Base-by-base conservation (phyloP, 1,284 basidiomycete genomes). In the Apiotrichum laibachii region DNA sequence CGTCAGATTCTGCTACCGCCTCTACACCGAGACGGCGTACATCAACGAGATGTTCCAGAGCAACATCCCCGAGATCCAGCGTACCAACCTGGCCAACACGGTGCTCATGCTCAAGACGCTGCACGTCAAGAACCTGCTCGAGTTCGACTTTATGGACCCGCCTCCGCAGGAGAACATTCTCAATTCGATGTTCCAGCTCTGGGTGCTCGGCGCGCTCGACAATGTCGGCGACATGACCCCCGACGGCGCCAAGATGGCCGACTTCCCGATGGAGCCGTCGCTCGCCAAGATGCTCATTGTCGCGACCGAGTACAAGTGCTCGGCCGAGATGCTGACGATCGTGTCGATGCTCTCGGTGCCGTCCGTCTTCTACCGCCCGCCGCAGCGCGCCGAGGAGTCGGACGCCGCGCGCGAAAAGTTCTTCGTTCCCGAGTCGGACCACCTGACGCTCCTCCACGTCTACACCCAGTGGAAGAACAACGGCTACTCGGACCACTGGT, bases 61-160 rank as follows among this genome's bases (percentile, higher is more conserved):
- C 76, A 98, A 94, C 7, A 92, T 99, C 16, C 96, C 96, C 2
- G 96, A 99, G 77, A 99, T 99, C 56, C 96, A 99, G 72, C 85
- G 96, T 22, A 99, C 95, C 16, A 99, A 99, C 72, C 80, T 99
- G 55, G 93, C 92, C 56, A 96, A 95, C 85, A 95, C 95, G 1
- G 96, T 99, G 2, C 79, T 99, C 16, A 77, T 97, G 49, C 84
- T 99, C 57, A 99, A 99, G 77, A 94, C 92, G 2, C 81, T 99
- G 16, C 96, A 95, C 33, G 98, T 80, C 81, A 94, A 86, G 85
- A 85, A 99, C 74, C 85, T 99, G 55, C 90, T 99, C 67, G 93
- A 94, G 59, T 99, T 99, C 74, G 95, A 99, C 79, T 99, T 99
- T 75, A 90, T 99, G 85, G 96, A 98, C 76, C 96, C 96, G 5